phyloP scores from a whole-genome alignment of 208 protist species.

The Borovskyia barvae region DNA sequence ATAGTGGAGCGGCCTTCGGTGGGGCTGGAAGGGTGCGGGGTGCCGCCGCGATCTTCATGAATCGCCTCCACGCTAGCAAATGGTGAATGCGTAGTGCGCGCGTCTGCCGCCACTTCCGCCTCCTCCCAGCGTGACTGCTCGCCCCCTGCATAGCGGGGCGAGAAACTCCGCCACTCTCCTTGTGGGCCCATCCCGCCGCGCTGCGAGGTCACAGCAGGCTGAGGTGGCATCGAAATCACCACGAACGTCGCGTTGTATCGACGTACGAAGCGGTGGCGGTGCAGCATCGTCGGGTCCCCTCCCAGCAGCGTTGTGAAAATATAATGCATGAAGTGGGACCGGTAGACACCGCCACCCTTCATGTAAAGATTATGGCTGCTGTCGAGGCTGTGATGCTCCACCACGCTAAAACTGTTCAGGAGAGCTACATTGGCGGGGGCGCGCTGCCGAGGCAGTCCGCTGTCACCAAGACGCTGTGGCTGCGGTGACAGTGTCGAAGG shows the following conservation, averaged over 20 bases:
- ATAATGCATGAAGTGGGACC: constrained; percentile 83
- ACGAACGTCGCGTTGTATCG: constrained; percentile 80
- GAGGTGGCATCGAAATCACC: constrained; percentile 53
- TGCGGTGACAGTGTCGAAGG: not conserved
- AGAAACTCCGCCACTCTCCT: no score
- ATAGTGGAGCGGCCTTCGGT: no score
- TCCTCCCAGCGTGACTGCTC: no score
- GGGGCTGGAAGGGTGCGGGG: no score
- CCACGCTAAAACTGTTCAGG: constrained; percentile 86
- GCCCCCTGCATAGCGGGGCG: no score
- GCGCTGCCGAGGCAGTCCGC: constrained; percentile 16
- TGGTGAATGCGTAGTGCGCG: no score
- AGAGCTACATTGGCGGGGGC: constrained; percentile 62
- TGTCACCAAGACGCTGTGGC: not conserved
- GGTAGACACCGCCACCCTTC: constrained; percentile 70
- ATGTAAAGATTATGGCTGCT: constrained; percentile 77
- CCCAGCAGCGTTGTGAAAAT: constrained; percentile 57
- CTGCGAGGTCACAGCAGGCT: constrained; percentile 10
- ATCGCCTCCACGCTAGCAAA: no score
- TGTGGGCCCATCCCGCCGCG: no score
- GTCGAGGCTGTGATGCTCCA: constrained; percentile 77
- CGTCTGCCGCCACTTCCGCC: constrained; percentile 5
- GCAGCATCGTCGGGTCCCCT: constrained; percentile 31
- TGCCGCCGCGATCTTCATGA: no score
- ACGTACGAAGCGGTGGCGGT: constrained; percentile 49